These are phyloP conservation scores for Pleurotus salmoneostramineus DNA, from an alignment of 768 basidiomycete genomes.

Conservation along the genomic window DNA sequence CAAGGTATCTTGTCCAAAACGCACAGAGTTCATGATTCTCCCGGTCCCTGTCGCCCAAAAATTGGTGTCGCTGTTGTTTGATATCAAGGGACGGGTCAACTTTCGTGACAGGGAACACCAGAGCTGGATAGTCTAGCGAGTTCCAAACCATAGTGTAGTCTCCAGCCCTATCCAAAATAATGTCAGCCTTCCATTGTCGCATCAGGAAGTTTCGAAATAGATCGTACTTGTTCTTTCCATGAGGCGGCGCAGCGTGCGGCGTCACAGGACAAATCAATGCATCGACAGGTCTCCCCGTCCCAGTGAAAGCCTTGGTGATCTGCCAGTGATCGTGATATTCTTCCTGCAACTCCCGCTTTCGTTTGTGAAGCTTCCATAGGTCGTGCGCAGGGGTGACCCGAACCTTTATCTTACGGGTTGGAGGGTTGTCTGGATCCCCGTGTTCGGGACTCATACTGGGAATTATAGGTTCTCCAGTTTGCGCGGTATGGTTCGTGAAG, in stretches of 20 bases:
- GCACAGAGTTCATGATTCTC: constrained; percentile 3
- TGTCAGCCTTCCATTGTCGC: background rate
- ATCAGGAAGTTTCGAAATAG: background rate
- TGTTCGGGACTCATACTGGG: constrained; percentile 40
- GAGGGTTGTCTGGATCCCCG: constrained; percentile 14
- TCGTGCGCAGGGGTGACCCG: constrained; percentile 28
- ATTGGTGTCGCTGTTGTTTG: constrained; percentile 41
- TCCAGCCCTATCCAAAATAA: constrained; percentile 33
- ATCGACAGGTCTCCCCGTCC: constrained; percentile 68
- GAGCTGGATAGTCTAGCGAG: constrained; percentile 55
- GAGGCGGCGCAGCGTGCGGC: constrained; percentile 58
- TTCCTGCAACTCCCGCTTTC: constrained; percentile 45
- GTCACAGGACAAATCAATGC: constrained; percentile 66
- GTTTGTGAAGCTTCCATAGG: constrained; percentile 62
- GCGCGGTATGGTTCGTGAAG: constrained; percentile 26
- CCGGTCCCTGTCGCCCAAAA: constrained; percentile 48
- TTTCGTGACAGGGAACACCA: constrained; percentile 59
- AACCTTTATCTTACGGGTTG: constrained; percentile 2
- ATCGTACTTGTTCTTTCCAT: constrained; percentile 51
- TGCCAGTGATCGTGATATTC: constrained; percentile 64
- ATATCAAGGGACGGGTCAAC: constrained; percentile 54
- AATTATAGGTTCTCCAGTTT: constrained; percentile 52
- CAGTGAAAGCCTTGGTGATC: constrained; percentile 41
- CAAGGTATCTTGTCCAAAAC: background rate
- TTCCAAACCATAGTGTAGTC: constrained; percentile 67